Evolutionary conservation across 1,139 yeast species (phyloP), one percentile per base, ranked within the genome.

Genomic region (Komagataea norvegica): DNA sequence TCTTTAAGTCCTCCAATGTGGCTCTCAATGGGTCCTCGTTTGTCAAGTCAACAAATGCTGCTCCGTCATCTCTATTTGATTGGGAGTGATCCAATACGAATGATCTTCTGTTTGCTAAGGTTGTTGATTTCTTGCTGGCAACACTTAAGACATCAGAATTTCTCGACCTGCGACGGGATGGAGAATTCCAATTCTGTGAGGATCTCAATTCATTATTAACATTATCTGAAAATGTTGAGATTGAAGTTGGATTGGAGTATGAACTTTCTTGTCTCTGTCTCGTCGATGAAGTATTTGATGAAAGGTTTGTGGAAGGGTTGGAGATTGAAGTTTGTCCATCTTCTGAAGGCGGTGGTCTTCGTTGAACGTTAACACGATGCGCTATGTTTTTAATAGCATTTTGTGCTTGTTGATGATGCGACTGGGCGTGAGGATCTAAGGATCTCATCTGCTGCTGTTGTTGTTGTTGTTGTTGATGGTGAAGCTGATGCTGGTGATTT

Each of bases 1-100:
- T 61, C 51, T 79, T 79, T 51, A 83, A 67, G 48, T 78, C 81
- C 51, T 79, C 85, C 36, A 83, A 54, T 40, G 61, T 88, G 64
- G 68, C 79, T 53, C 61, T 79, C 65, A 62, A 69, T 53, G 70
- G 75, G 45, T 71, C 77, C 18, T 60, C 65, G 30, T 46, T 43
- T 2, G 45, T 36, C 27, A 45, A 29, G 15, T 41, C 37, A 15
- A 37, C 28, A 18, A 34, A 38, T 25, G 43, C 39, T 11, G 47
- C 31, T 8, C 22, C 22, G 31, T 22, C 31, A 20, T 29, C 36
- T 17, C 25, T 24, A 14, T 21, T 29, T 24, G 40, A 16, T 6
- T 40, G 21, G 14, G 25, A 9, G 11, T 28, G 40, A 5, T 48
- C 52, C 21, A 52, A 30, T 9, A 49, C 36, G 25, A 51, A 51